Percentiles rank a stretch among this genome's conserved stretches.
phyloP scores from a whole-genome alignment of 2,329 filamentous ascomycete species.

The Lachnum nothofagi region DNA sequence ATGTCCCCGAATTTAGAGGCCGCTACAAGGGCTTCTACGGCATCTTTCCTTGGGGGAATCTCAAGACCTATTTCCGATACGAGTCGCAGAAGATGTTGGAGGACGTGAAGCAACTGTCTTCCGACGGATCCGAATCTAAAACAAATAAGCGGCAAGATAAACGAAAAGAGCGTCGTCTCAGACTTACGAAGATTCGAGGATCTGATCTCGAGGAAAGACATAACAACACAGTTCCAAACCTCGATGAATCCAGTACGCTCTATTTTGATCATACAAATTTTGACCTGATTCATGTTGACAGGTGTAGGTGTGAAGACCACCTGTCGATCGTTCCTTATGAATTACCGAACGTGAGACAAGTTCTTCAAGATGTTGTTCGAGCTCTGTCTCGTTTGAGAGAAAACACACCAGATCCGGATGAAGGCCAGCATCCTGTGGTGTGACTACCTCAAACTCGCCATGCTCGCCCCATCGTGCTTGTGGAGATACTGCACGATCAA shows the following conservation, averaged over 20 bases:
- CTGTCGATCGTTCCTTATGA: slow-evolving; percentile 3
- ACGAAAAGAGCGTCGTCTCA: slow-evolving; percentile 1
- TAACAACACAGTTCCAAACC: slow-evolving; percentile 7
- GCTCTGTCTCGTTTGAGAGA: slow-evolving; percentile 4
- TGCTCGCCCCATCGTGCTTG: slow-evolving; percentile 6
- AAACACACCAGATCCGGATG: slow-evolving; percentile 3
- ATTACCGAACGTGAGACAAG: slow-evolving; percentile 6
- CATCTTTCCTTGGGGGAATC: slow-evolving; percentile 8
- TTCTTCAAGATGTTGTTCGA: slow-evolving; percentile 1
- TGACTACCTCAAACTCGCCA: slow-evolving; percentile 7
- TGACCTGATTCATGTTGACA: slow-evolving; percentile 4
- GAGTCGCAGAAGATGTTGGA: slow-evolving; percentile 9
- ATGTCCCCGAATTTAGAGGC: slow-evolving; percentile 11
- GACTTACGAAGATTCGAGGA: slow-evolving; percentile 8
- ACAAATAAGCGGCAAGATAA: slow-evolving; percentile 5
- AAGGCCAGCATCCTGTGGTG: slow-evolving; percentile 8
- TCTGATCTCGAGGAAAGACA: slow-evolving; percentile 6
- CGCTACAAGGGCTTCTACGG: slow-evolving; percentile 8
- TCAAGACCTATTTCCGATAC: slow-evolving; percentile 2
- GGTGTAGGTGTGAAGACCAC: slow-evolving; percentile 6
- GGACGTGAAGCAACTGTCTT: slow-evolving; percentile 5
- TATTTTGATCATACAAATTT: slow-evolving; percentile 2
- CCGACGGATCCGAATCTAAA: slow-evolving; percentile 8
- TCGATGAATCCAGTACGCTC: slow-evolving; percentile 8
- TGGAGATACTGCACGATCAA: slow-evolving; percentile 9